Evolutionary conservation across 768 basidiomycete species (phyloP).

Genomic region (Tylopilus sp.): DNA sequence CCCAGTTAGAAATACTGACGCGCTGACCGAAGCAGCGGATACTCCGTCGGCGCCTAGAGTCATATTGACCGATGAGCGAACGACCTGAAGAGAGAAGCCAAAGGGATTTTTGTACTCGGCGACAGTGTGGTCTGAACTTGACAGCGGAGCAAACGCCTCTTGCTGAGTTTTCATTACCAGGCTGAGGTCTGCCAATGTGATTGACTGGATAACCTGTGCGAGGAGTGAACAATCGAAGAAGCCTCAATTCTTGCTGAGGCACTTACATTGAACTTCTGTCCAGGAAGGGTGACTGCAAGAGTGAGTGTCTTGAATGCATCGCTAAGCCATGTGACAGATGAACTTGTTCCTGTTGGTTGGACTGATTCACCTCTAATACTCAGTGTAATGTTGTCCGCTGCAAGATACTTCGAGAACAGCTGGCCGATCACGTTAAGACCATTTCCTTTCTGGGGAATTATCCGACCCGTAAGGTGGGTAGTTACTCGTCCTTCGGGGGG

Average conservation of each 20-base stretch:
- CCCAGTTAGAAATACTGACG: neutral
- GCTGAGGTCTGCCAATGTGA: slow-evolving; percentile 54
- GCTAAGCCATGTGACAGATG: slow-evolving; percentile 59
- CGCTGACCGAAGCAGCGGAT: slow-evolving; percentile 50
- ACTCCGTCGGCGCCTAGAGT: slow-evolving; percentile 45
- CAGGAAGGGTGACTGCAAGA: slow-evolving; percentile 59
- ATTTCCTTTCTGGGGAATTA: slow-evolving; percentile 57
- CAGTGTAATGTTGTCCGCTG: slow-evolving; percentile 61
- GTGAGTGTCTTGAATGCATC: slow-evolving; percentile 67
- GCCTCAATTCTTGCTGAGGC: neutral
- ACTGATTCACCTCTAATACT: slow-evolving; percentile 57
- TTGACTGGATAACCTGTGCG: slow-evolving; percentile 57
- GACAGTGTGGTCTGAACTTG: slow-evolving; percentile 52
- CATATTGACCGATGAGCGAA: slow-evolving; percentile 53
- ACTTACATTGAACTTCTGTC: slow-evolving; percentile 51
- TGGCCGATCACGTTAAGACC: slow-evolving; percentile 51
- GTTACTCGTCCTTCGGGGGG: slow-evolving; percentile 44
- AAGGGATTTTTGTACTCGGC: slow-evolving; percentile 72
- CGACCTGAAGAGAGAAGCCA: slow-evolving; percentile 68
- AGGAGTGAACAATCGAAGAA: neutral
- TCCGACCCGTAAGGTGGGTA: slow-evolving; percentile 59
- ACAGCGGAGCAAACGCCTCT: slow-evolving; percentile 57
- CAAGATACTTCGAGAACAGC: slow-evolving; percentile 65
- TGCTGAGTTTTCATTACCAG: slow-evolving; percentile 48
- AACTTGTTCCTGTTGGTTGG: slow-evolving; percentile 50